Percentiles rank a stretch among this genome's conserved stretches.
Evolutionary conservation across 2,329 filamentous ascomycete genomes (phyloP).

Genomic region (Colletotrichum godetiae): DNA sequence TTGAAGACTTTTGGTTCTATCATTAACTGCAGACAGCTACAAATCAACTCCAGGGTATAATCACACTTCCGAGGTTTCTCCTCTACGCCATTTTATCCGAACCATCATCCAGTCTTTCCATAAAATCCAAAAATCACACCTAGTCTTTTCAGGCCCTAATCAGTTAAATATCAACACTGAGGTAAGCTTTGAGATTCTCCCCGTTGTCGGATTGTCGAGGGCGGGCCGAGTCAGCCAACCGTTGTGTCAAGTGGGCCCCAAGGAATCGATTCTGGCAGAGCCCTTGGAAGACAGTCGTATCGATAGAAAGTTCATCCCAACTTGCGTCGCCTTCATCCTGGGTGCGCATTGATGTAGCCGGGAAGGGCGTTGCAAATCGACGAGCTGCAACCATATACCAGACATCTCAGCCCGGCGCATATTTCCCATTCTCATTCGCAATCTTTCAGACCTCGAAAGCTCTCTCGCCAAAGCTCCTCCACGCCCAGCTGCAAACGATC

Average conservation of each 20-base stretch:
- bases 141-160: not conserved
- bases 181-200: not conserved
- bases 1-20: not conserved
- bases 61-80: not conserved
- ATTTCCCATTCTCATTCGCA: not conserved
- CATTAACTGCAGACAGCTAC: not conserved
- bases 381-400: no score
- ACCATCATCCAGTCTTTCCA: not conserved
- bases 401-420: not conserved
- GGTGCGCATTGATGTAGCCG: not conserved
- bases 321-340: not conserved
- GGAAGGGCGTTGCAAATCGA: not conserved
- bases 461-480: constrained; percentile 2
- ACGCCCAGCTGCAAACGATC: constrained; percentile 23
- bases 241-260: not conserved
- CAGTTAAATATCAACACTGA: no score
- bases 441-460: not conserved
- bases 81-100: not conserved
- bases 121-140: not conserved
- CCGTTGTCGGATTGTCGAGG: not conserved
- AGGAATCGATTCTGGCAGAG: not conserved
- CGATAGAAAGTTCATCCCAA: constrained; percentile 16
- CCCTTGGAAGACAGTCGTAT: not conserved
- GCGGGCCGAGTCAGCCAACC: not conserved
- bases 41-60: not conserved